phyloP scores from a whole-genome alignment of 2,329 filamentous ascomycete species.

The Clonostachys byssicola region DNA sequence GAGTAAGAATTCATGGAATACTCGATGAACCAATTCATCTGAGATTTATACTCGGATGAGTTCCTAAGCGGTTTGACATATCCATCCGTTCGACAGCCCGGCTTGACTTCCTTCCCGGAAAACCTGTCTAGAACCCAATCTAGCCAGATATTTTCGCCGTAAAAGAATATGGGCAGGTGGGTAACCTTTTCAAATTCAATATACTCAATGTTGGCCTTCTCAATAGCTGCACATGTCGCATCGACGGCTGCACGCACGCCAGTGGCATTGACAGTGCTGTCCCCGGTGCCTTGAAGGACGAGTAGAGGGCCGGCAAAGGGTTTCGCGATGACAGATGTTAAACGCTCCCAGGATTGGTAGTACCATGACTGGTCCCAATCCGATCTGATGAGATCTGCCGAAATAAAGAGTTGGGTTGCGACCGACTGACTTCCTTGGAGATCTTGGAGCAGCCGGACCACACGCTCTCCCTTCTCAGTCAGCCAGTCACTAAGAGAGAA shows the following conservation, averaged over 20 bases:
- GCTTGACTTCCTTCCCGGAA: not conserved
- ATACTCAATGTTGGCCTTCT: conserved; percentile 7
- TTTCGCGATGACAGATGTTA: conserved; percentile 14
- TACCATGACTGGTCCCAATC: not conserved
- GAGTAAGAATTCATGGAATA: no score
- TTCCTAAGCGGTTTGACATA: no score
- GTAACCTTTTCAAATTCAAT: conserved; percentile 3
- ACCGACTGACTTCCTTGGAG: conserved; percentile 1
- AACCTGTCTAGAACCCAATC: conserved; percentile 11
- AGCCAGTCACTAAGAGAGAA: conserved; percentile 9
- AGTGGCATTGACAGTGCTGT: conserved; percentile 8
- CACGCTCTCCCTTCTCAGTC: conserved; percentile 19
- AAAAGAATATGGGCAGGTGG: conserved; percentile 6
- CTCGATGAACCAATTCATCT: no score
- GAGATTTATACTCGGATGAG: no score
- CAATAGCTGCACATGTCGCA: conserved; percentile 5
- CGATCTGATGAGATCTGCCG: not conserved
- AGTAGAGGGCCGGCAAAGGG: conserved; percentile 25
- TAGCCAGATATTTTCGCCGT: conserved; percentile 7
- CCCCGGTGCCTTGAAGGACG: conserved; percentile 23
- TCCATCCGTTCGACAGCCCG: not conserved
- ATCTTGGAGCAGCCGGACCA: conserved; percentile 1
- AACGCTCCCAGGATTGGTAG: not conserved
- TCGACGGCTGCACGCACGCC: conserved; percentile 4
- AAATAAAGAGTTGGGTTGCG: not conserved